These are phyloP conservation scores for Ophiostoma perfectum DNA, from an alignment of 2,329 filamentous ascomycete genomes.

Conservation along the genomic window DNA sequence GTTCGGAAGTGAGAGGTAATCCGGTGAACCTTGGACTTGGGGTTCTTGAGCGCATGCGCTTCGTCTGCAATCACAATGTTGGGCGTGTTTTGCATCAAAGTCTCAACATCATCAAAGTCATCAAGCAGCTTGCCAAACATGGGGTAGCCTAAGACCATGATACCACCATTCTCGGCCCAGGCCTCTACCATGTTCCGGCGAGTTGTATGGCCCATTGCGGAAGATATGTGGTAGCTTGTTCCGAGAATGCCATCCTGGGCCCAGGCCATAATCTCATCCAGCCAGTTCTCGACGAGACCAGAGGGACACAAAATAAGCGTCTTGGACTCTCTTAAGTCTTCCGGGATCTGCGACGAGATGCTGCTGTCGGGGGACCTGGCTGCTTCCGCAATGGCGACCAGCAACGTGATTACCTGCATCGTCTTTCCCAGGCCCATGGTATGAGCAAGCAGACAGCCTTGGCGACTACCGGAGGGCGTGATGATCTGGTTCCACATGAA, in stretches of 20 bases:
- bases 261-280: slow-evolving; percentile 71
- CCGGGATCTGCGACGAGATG: slow-evolving; percentile 62
- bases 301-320: slow-evolving; percentile 73
- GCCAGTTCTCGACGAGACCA: slow-evolving; percentile 73
- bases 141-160: slow-evolving; percentile 71
- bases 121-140: slow-evolving; percentile 51
- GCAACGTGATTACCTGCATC: slow-evolving; percentile 82
- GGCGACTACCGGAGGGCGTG: slow-evolving; percentile 49
- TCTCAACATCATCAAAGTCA: slow-evolving; percentile 31
- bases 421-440: slow-evolving; percentile 92
- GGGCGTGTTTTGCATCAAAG: slow-evolving; percentile 43
- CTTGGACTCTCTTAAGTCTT: slow-evolving; percentile 54
- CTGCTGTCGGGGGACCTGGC: slow-evolving; percentile 52
- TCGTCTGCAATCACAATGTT: slow-evolving; percentile 80
- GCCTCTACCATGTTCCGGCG: slow-evolving; percentile 44
- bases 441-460: slow-evolving; percentile 79
- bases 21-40: slow-evolving; percentile 45
- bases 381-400: slow-evolving; percentile 67
- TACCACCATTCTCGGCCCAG: slow-evolving; percentile 63
- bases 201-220: slow-evolving; percentile 30
- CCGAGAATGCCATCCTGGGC: slow-evolving; percentile 52
- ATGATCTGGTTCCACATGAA: slow-evolving; percentile 88
- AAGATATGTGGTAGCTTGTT: slow-evolving; percentile 49
- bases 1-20: slow-evolving; percentile 59
- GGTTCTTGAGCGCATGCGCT: slow-evolving; percentile 73